A percentile compares a stretch with the other conserved stretches of the same genome.
Conservation (phyloP, 2,329 filamentous ascomycete genomes). For the Teratosphaeria viscida region DNA sequence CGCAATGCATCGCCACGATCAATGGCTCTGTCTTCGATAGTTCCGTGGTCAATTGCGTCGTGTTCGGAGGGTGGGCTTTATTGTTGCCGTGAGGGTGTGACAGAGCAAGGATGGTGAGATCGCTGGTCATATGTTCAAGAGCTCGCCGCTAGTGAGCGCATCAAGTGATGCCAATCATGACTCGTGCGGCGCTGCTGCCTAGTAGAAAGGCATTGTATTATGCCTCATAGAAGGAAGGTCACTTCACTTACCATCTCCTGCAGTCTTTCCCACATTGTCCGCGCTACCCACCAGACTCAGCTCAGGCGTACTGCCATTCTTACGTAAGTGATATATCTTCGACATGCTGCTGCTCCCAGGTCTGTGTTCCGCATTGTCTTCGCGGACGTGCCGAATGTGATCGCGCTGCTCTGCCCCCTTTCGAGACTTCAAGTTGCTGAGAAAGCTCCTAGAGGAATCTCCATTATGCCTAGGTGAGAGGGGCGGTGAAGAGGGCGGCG, state of each 20-base stretch:
- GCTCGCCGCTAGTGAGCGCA: background rate
- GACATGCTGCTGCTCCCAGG: constrained; percentile 23
- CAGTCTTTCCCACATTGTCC: constrained; percentile 16
- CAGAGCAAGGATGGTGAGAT: background rate
- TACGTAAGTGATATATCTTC: constrained; percentile 31
- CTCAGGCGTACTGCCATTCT: constrained; percentile 38
- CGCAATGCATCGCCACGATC: background rate
- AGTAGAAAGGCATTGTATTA: background rate
- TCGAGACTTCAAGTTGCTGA: constrained; percentile 19
- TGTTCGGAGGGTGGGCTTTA: background rate
- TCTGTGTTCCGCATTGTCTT: constrained; percentile 20
- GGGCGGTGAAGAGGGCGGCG: constrained; percentile 18
- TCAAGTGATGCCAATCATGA: background rate
- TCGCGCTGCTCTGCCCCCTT: constrained; percentile 8
- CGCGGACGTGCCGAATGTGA: constrained; percentile 12
- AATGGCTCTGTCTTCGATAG: background rate
- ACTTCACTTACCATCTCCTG: constrained; percentile 19
- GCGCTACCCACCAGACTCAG: constrained; percentile 28
- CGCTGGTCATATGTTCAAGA: background rate
- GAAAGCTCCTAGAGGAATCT: constrained; percentile 18
- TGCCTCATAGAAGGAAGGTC: background rate
- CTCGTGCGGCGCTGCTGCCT: background rate
- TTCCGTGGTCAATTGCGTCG: background rate
- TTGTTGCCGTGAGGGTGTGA: background rate
- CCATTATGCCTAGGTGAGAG: constrained; percentile 16